Evolutionary conservation across 225 moss, liverwort and hornwort genomes (phyloP), one percentile per base, ranked within the genome.

Genomic region (Pseudoscleropodium purum): DNA sequence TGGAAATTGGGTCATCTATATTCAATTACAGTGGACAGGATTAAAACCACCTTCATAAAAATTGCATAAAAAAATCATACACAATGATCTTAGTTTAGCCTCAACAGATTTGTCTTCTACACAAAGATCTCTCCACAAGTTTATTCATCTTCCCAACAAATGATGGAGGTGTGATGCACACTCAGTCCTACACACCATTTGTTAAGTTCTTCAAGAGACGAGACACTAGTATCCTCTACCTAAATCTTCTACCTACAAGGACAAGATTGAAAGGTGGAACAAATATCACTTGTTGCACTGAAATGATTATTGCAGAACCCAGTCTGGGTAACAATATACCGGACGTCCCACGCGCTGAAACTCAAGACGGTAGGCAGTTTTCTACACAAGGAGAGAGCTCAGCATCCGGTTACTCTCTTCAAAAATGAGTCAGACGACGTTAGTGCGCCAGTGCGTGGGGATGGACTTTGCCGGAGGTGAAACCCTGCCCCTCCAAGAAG

Each of bases 401-500:
- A 56, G 79, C 63, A 51, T 51, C n/a, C n/a, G 49, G 64, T 64
- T 68, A 20, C 29, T 75, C 70, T 84, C 52, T 43, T 65, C 31
- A 29, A 21, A 63, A 56, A 81, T 81, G 62, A 76, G 20, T 4
- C 39, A 31, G 73, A 18, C 63, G 41, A 24, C 36, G 41, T 88
- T 63, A 54, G 57, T 81, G 47, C 39, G 57, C 64, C 64, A 5
- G 82, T 31, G 62, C 19, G 31, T 89, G 77, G 47, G 94, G 92
- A 67, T 94, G 90, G 17, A 94, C 90, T 87, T 94, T 94, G 87
- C 82, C 87, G 5, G 87, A 91, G 88, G 54, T 83, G 52, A 77
- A 56, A 62, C 49, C 74, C 25, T 56, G 84, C 5, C 83, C 85
- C 87, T 92, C 92, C 82, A 94, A 75, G 74, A 92, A 83, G 43